Percentiles rank a stretch among this genome's conserved stretches.
Conservation (phyloP, 2,329 filamentous ascomycete genomes). For the Lecanicillium sp. region DNA sequence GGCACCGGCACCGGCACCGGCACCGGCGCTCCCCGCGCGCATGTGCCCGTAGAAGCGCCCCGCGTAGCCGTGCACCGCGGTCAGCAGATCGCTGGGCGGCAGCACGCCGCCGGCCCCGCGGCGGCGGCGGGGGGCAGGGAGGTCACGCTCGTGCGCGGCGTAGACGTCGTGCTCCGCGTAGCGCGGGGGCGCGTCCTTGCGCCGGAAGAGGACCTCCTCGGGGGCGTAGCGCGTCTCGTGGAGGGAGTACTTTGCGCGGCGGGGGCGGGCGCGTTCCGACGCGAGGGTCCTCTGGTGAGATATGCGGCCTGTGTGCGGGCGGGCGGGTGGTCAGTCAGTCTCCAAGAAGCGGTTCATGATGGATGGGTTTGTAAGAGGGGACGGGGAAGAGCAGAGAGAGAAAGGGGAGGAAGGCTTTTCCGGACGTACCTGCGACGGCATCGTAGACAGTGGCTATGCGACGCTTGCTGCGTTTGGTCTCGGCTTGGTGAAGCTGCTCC, state of each 20-base stretch:
- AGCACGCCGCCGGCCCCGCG: conserved; percentile 42
- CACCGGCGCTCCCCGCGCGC: conserved; percentile 2
- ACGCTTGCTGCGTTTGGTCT: conserved; percentile 20
- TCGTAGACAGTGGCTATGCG: conserved; percentile 59
- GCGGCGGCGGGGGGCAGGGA: no score
- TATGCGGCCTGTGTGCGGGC: background rate
- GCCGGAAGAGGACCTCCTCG: conserved; percentile 65
- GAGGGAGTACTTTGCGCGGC: conserved; percentile 19
- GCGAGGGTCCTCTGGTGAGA: background rate
- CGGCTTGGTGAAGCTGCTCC: conserved; percentile 16
- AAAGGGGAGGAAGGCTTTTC: no score
- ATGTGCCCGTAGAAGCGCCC: conserved; percentile 53
- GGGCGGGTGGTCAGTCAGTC: no score
- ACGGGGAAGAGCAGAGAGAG: no score
- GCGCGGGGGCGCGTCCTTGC: conserved; percentile 56
- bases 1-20: no score
- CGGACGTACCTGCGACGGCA: conserved; percentile 58
- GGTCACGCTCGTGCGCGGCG: conserved; percentile 53
- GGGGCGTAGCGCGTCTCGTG: conserved; percentile 43
- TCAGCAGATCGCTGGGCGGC: conserved; percentile 64
- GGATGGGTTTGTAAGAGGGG: no score
- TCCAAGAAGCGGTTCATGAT: no score
- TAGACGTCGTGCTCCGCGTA: conserved; percentile 69
- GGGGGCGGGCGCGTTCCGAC: conserved; percentile 16
- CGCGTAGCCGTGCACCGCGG: conserved; percentile 61